These are phyloP conservation scores for Calonectria naviculata DNA, from an alignment of 2,329 filamentous ascomycete species.

Conservation along the genomic window DNA sequence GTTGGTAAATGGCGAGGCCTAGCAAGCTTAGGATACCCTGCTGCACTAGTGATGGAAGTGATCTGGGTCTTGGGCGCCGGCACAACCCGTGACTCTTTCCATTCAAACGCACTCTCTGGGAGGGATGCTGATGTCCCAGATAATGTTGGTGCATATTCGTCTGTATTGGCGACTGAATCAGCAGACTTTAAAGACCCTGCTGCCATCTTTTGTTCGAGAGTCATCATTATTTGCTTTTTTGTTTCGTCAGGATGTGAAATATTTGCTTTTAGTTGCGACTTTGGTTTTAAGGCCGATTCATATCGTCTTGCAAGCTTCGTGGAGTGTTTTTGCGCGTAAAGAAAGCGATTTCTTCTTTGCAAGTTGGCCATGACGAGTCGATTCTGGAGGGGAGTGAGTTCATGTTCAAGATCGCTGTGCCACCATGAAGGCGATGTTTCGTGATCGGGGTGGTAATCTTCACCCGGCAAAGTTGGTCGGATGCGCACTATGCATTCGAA, in stretches of 20 bases:
- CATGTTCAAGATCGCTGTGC: neutral
- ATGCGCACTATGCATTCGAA: neutral
- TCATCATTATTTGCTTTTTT: no score
- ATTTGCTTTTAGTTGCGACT: no score
- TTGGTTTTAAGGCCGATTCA: no score
- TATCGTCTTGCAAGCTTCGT: neutral
- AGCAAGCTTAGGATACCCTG: neutral
- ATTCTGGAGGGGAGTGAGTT: neutral
- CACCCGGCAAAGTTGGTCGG: neutral
- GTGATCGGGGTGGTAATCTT: neutral
- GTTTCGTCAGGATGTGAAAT: no score
- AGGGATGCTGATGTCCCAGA: neutral
- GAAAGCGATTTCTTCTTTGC: neutral
- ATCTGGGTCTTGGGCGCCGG: neutral
- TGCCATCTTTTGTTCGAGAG: no score
- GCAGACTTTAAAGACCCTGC: no score
- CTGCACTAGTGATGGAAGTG: neutral
- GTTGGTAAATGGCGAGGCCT: neutral
- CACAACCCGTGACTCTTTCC: neutral
- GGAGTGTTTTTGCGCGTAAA: slow-evolving; percentile 6
- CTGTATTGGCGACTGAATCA: neutral
- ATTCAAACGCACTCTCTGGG: neutral
- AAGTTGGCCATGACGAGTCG: slow-evolving; percentile 8
- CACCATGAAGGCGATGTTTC: neutral
- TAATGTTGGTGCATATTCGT: neutral